Conservation (phyloP, 2,329 filamentous ascomycete genomes). For the Moelleriella libera region DNA sequence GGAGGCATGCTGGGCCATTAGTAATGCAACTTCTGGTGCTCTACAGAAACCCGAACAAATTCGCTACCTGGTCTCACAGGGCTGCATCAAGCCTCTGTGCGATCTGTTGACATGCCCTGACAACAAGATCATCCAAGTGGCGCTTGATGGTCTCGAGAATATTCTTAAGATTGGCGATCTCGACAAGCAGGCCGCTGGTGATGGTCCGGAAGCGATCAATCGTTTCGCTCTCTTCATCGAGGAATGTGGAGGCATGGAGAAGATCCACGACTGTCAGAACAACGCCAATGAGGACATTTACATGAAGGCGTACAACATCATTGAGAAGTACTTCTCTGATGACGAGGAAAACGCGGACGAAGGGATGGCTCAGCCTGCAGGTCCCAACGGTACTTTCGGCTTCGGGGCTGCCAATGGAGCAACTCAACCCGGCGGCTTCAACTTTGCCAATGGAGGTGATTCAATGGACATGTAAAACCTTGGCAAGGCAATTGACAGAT, state of each 20-base stretch:
- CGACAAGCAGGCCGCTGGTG: slow-evolving; percentile 81
- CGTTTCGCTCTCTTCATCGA: slow-evolving; percentile 96
- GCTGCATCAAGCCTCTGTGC: slow-evolving; percentile 94
- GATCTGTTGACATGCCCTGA: slow-evolving; percentile 92
- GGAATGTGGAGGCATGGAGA: slow-evolving; percentile 98
- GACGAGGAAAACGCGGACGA: slow-evolving; percentile 91
- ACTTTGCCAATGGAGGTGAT: slow-evolving; percentile 65
- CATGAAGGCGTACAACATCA: slow-evolving; percentile 99
- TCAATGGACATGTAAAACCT: slow-evolving; percentile 49
- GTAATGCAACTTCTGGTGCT: slow-evolving; percentile 92
- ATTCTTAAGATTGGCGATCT: slow-evolving; percentile 98
- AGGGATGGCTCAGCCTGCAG: slow-evolving; percentile 54
- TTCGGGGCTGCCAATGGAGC: slow-evolving; percentile 50
- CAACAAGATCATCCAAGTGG: slow-evolving; percentile 99
- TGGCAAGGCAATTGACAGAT: background rate
- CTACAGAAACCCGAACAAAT: slow-evolving; percentile 99
- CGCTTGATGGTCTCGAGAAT: slow-evolving; percentile 94
- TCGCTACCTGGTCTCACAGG: slow-evolving; percentile 80
- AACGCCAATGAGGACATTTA: slow-evolving; percentile 99
- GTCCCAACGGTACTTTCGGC: slow-evolving; percentile 60
- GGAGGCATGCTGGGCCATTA: slow-evolving; percentile 99
- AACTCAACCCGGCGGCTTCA: slow-evolving; percentile 69
- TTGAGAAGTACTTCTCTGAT: slow-evolving; percentile 99
- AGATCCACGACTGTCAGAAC: slow-evolving; percentile 99
- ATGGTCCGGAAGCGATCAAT: slow-evolving; percentile 71